phyloP scores from a whole-genome alignment of 2,329 filamentous ascomycete genomes.

The Colletotrichum costaricense region DNA sequence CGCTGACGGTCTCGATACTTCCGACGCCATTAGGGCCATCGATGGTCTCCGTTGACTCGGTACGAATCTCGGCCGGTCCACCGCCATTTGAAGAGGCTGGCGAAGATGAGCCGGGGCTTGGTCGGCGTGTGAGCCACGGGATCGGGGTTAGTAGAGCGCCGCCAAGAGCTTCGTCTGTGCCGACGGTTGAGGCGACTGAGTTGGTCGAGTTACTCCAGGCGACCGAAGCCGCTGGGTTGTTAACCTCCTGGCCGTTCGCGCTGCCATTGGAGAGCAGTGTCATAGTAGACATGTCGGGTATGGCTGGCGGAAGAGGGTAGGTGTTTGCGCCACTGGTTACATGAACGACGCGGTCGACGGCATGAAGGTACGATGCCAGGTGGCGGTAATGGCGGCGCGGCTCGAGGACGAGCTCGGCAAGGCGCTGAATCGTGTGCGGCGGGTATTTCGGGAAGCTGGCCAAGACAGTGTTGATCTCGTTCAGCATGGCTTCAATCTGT shows the following conservation, averaged over 20 bases:
- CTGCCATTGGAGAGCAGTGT: conserved; percentile 70
- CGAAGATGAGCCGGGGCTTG: conserved; percentile 37
- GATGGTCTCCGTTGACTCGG: conserved; percentile 82
- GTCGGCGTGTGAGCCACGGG: conserved; percentile 76
- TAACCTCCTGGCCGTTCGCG: conserved; percentile 51
- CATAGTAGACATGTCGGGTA: conserved; percentile 68
- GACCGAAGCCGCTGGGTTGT: conserved; percentile 50
- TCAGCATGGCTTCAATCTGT: conserved; percentile 71
- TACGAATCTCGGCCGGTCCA: conserved; percentile 66
- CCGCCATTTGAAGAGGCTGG: conserved; percentile 24
- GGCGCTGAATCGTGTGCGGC: conserved; percentile 91
- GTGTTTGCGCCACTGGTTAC: conserved; percentile 85
- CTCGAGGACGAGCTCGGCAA: conserved; percentile 84
- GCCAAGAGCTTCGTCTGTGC: conserved; percentile 88
- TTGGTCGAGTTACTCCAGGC: conserved; percentile 61
- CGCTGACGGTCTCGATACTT: conserved; percentile 83
- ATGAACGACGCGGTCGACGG: conserved; percentile 88
- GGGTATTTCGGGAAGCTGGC: conserved; percentile 78
- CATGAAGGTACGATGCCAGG: conserved; percentile 87
- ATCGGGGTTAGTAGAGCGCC: conserved; percentile 94
- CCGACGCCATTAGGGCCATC: conserved; percentile 84
- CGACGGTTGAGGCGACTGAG: conserved; percentile 61
- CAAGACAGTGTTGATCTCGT: conserved; percentile 71
- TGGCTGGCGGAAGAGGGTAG: conserved; percentile 83
- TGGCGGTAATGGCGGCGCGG: conserved; percentile 85